Conservation (phyloP, 2,329 filamentous ascomycete species). For the Trichophyton mentagrophytes region DNA sequence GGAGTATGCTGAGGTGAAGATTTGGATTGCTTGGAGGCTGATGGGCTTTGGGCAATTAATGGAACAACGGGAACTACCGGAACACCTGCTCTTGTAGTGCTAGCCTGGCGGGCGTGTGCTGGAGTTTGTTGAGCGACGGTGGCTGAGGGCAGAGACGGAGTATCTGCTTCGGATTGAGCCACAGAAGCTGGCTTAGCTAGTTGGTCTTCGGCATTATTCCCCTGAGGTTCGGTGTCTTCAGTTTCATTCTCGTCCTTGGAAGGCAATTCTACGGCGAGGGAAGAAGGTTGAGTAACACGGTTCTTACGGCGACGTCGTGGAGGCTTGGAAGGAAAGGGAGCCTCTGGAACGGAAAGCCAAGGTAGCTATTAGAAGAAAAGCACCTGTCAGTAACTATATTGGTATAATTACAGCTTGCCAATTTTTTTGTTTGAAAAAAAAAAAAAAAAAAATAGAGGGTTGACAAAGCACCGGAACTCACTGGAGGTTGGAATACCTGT, state of each 20-base stretch:
- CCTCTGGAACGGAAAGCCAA: constrained; percentile 46
- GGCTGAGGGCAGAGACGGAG: constrained; percentile 33
- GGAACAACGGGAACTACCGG: constrained; percentile 38
- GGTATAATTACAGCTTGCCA: not conserved
- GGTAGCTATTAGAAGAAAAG: constrained; percentile 34
- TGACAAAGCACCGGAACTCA: constrained; percentile 19
- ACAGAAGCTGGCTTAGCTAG: constrained; percentile 22
- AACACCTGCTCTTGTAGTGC: constrained; percentile 35
- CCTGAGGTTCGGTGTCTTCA: constrained; percentile 37
- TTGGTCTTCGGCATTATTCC: constrained; percentile 16
- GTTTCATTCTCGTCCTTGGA: constrained; percentile 25
- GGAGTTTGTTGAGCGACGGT: constrained; percentile 21
- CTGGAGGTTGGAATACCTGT: constrained; percentile 15
- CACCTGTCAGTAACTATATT: constrained; percentile 10
- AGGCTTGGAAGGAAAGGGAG: constrained; percentile 41
- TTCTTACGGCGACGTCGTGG: constrained; percentile 35
- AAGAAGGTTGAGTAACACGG: constrained; percentile 24
- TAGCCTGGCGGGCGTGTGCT: constrained; percentile 21
- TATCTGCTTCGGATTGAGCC: constrained; percentile 44
- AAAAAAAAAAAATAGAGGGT: not conserved
- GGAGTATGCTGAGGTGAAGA: constrained; percentile 3
- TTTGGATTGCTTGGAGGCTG: constrained; percentile 18
- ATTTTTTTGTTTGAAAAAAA: no score
- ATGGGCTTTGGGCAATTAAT: constrained; percentile 29
- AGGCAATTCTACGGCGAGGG: constrained; percentile 38